These are phyloP conservation scores for Davidsoniella eucalypti DNA, from an alignment of 2,329 filamentous ascomycete species.

Conservation along the genomic window DNA sequence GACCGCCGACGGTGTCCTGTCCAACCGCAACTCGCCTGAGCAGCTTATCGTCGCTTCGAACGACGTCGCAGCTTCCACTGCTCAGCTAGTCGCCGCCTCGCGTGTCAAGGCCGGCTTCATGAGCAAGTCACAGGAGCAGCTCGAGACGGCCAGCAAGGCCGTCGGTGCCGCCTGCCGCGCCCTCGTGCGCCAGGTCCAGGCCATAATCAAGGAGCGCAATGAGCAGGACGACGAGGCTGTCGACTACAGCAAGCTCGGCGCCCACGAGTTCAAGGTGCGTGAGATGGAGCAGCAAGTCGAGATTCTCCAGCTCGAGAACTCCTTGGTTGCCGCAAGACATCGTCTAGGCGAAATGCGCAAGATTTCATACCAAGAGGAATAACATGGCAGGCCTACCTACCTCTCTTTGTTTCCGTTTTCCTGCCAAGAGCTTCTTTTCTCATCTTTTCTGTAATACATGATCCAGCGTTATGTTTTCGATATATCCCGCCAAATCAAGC, in stretches of 20 bases:
- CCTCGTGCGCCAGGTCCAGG: constrained; percentile 84
- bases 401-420: too few relatives aligned
- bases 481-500: too few relatives aligned
- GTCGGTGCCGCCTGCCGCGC: constrained; percentile 77
- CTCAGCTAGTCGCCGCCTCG: constrained; percentile 87
- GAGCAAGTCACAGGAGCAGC: constrained; percentile 84
- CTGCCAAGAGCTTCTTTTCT: too few relatives aligned
- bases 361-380: constrained; percentile 79
- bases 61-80: constrained; percentile 88
- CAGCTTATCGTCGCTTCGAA: constrained; percentile 97
- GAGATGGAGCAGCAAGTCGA: constrained; percentile 99
- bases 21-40: constrained; percentile 79
- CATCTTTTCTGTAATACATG: too few relatives aligned
- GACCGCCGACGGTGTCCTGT: constrained; percentile 90
- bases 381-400: constrained; percentile 9
- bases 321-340: constrained; percentile 59
- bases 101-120: constrained; percentile 97
- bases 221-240: constrained; percentile 66
- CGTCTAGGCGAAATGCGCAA: constrained; percentile 95
- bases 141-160: constrained; percentile 83
- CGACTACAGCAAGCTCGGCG: constrained; percentile 75
- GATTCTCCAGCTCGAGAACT: constrained; percentile 88
- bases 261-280: constrained; percentile 93
- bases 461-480: too few relatives aligned
- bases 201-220: constrained; percentile 77